Percentiles rank a stretch among this genome's conserved stretches.
These are phyloP conservation scores for Cupressus sempervirens DNA, from an alignment of 75 land plant genomes.

Conservation along the genomic window DNA sequence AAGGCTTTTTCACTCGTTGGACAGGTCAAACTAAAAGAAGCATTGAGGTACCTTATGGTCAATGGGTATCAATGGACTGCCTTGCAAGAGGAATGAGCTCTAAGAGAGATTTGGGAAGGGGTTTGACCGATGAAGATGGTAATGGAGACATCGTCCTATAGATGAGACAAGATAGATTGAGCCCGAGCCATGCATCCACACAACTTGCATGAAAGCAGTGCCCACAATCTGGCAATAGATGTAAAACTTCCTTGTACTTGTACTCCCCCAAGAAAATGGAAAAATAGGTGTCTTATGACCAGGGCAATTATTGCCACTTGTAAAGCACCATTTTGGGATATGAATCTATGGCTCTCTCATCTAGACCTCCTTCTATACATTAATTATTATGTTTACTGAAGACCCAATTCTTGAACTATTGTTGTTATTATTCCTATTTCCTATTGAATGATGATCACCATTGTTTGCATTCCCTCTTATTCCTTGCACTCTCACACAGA, in stretches of 20 bases:
- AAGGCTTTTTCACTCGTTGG: too few relatives aligned
- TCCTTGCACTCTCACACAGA: conserved; percentile 43
- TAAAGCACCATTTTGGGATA: conserved; percentile 72
- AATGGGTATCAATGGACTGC: conserved; percentile 15
- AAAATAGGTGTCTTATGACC: conserved; percentile 34
- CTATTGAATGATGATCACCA: not conserved
- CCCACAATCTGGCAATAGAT: conserved; percentile 86
- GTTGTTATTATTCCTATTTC: not conserved
- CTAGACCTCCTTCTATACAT: conserved; percentile 32
- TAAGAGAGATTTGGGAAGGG: conserved; percentile 67
- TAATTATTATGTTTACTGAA: not conserved
- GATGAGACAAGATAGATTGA: conserved; percentile 87
- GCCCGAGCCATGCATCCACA: conserved; percentile 80
- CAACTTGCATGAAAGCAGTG: conserved; percentile 76
- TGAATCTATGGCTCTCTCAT: conserved; percentile 67
- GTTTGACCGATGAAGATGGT: conserved; percentile 50
- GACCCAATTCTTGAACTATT: not conserved
- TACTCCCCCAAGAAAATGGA: conserved; percentile 91
- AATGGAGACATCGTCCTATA: conserved; percentile 78
- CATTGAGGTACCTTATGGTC: not conserved
- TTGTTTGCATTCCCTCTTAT: not conserved
- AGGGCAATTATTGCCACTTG: conserved; percentile 7
- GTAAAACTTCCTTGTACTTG: conserved; percentile 60
- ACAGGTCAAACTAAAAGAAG: too few relatives aligned
- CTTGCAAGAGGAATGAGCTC: conserved; percentile 82